Evolutionary conservation across 352 stramenopile species (phyloP).

Genomic region (Phytopythium delawarense): DNA sequence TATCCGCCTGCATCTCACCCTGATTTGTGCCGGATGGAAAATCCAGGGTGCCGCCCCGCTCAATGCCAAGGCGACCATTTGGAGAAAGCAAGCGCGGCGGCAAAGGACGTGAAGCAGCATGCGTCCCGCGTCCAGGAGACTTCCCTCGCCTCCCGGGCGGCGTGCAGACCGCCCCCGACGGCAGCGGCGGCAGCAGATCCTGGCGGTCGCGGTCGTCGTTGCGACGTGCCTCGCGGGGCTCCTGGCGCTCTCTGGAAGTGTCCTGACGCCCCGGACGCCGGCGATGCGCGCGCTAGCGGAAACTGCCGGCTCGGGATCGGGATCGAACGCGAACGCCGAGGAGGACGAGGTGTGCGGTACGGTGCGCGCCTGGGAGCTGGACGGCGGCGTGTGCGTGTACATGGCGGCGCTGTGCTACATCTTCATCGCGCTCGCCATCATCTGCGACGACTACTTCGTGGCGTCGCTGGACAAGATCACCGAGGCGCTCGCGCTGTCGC

Average conservation of each 20-base stretch:
- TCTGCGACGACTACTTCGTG: conserved; percentile 89
- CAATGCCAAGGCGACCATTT: too few species aligned
- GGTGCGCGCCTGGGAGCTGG: conserved; percentile 41
- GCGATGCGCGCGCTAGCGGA: conserved; percentile 15
- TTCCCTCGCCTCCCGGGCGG: background rate
- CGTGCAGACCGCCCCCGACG: too few species aligned
- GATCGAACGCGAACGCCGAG: conserved; percentile 5
- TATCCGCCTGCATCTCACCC: too few species aligned
- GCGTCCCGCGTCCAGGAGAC: too few species aligned
- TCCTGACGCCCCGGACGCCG: background rate
- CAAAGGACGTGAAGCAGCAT: background rate
- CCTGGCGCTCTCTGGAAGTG: background rate
- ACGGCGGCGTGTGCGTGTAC: conserved; percentile 60
- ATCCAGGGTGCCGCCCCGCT: too few species aligned
- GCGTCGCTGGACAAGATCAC: conserved; percentile 74
- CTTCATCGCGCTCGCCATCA: conserved; percentile 85
- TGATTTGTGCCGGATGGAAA: too few species aligned
- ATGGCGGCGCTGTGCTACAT: conserved; percentile 60
- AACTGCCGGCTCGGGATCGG: background rate
- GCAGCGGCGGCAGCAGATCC: conserved; percentile 3
- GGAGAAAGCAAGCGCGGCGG: background rate
- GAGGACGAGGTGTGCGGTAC: conserved; percentile 28
- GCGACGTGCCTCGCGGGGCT: conserved; percentile 3
- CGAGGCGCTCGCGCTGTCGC: conserved; percentile 49
- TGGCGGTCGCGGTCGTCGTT: conserved; percentile 5